Conservation (phyloP, 352 stramenopile species). For the Phytopythium vexans region DNA sequence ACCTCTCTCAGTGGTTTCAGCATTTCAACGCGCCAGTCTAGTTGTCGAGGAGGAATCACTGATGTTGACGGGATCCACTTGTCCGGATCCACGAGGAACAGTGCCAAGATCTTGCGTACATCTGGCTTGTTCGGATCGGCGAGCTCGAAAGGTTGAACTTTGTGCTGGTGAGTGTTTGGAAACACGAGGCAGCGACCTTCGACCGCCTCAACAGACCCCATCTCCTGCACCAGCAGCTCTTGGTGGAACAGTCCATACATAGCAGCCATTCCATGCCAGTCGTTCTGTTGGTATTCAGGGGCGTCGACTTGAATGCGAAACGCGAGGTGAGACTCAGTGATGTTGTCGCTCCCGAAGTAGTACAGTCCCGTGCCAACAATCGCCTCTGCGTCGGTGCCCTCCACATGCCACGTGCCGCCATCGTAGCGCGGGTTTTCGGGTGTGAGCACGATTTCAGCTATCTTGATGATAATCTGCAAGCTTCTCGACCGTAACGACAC, state of each 20-base stretch:
- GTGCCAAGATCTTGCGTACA: conserved; percentile 39
- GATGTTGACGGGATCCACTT: conserved; percentile 25
- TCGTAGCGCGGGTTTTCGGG: conserved; percentile 31
- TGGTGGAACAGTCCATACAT: conserved; percentile 25
- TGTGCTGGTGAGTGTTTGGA: conserved; percentile 38
- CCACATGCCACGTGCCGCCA: conserved; percentile 45
- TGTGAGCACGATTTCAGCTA: conserved; percentile 45
- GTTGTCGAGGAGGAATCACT: conserved; percentile 35
- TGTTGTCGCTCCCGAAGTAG: conserved; percentile 50
- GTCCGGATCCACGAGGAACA: conserved; percentile 43
- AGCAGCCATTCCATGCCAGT: conserved; percentile 18
- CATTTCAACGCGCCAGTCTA: conserved; percentile 20
- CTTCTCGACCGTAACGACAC: conserved; percentile 19
- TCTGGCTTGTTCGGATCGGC: conserved; percentile 22
- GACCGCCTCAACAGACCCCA: conserved; percentile 18
- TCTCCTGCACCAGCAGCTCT: conserved; percentile 14
- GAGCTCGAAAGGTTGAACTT: conserved; percentile 45
- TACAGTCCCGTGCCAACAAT: conserved; percentile 47
- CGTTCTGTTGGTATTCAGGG: conserved; percentile 23
- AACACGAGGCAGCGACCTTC: conserved; percentile 34
- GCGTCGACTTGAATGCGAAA: conserved; percentile 31
- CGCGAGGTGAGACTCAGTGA: conserved; percentile 29
- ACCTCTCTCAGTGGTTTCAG: conserved; percentile 7
- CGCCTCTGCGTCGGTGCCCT: conserved; percentile 34
- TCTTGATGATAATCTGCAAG: conserved; percentile 46